A percentile compares a stretch with the other conserved stretches of the same genome.
Evolutionary conservation across 1,139 yeast genomes (phyloP).

Genomic region (Geotrichum bryndzae): DNA sequence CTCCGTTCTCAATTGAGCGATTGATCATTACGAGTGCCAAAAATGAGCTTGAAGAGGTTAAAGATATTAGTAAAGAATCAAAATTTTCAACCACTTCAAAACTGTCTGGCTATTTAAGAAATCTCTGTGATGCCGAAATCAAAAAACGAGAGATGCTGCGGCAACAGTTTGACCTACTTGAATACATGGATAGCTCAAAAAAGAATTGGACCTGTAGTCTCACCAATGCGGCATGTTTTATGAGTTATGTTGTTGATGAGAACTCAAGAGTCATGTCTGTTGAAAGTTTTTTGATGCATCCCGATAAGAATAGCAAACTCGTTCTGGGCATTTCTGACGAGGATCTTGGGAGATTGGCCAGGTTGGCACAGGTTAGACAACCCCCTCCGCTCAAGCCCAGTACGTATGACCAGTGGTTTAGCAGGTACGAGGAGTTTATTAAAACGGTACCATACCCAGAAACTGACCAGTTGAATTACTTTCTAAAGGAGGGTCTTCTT

Average conservation of each 20-base stretch:
- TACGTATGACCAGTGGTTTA: conserved; percentile 43
- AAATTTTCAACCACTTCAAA: neutral
- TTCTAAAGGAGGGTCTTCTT: conserved; percentile 53
- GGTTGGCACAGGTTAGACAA: conserved; percentile 20
- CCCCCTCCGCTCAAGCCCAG: conserved; percentile 33
- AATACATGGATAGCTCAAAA: conserved; percentile 7
- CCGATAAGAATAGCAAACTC: neutral
- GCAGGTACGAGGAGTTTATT: conserved; percentile 42
- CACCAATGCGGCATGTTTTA: conserved; percentile 3
- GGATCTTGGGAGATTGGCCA: conserved; percentile 34
- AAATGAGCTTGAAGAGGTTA: neutral
- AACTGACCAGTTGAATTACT: conserved; percentile 42
- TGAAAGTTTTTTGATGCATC: conserved; percentile 1
- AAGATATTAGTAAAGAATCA: neutral
- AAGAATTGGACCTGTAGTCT: conserved; percentile 1
- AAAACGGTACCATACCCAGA: conserved; percentile 43
- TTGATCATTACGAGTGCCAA: conserved; percentile 22
- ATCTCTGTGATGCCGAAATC: conserved; percentile 1
- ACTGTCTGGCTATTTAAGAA: neutral
- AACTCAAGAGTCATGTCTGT: neutral
- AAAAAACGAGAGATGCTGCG: neutral
- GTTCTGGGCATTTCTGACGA: conserved; percentile 45
- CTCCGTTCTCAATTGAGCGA: conserved; percentile 36
- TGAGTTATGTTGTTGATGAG: conserved; percentile 1
- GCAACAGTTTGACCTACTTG: conserved; percentile 4